Evolutionary conservation across 768 basidiomycete species (phyloP).

Genomic region (Pulveroboletus sp.): DNA sequence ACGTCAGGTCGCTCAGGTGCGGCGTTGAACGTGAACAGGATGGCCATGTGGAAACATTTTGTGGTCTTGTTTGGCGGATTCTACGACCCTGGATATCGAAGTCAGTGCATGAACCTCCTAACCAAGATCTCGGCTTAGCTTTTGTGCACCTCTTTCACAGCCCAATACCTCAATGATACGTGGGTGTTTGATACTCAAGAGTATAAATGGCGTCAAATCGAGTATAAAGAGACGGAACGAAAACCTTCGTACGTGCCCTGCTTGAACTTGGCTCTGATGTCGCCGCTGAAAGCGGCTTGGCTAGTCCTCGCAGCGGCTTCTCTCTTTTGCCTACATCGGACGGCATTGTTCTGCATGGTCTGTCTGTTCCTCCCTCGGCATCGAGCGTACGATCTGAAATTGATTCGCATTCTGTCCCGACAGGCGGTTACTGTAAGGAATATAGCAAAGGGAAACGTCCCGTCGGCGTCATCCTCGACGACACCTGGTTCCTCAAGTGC

Average conservation of each 20-base stretch:
- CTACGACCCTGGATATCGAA: constrained; percentile 80
- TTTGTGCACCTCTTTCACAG: constrained; percentile 31
- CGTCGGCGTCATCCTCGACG: constrained; percentile 82
- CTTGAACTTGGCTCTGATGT: no score
- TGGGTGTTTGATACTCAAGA: constrained; percentile 86
- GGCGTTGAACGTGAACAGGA: constrained; percentile 38
- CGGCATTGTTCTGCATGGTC: constrained; percentile 77
- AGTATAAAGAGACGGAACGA: constrained; percentile 64
- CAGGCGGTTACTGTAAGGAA: constrained; percentile 89
- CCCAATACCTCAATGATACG: constrained; percentile 76
- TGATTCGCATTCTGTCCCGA: neutral
- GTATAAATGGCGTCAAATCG: constrained; percentile 79
- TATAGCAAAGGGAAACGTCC: constrained; percentile 82
- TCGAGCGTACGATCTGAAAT: neutral
- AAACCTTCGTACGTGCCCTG: constrained; percentile 58
- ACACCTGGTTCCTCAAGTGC: constrained; percentile 83
- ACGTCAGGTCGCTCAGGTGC: neutral
- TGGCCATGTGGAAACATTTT: constrained; percentile 87
- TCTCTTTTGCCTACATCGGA: constrained; percentile 76
- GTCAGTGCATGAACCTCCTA: constrained; percentile 30
- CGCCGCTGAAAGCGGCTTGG: neutral
- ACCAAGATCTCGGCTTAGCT: neutral
- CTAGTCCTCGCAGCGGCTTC: constrained; percentile 74
- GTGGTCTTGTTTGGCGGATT: constrained; percentile 89
- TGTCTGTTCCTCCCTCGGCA: neutral